Evolutionary conservation across 2,329 filamentous ascomycete species (phyloP), one percentile per base, ranked within the genome.

Genomic region (Saccharata proteae): DNA sequence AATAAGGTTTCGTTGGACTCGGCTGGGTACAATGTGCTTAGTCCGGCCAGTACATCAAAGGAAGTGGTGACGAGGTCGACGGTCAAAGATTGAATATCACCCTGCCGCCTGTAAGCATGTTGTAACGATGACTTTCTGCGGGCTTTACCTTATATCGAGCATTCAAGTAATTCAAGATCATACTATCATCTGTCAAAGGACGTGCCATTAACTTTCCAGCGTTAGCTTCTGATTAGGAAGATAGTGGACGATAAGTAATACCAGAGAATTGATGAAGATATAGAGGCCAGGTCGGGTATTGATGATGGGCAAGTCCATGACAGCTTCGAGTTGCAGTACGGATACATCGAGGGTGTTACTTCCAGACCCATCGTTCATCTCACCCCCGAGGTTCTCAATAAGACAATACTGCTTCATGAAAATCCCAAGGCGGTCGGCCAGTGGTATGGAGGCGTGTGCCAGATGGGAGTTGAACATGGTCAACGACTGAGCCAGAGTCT

Each of bases 41-140:
- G 23, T 21, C 19, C 19, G 18, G 85, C 81, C 11, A 98, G 64
- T 4, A 92, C 70, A 45, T 96, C 86, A 47, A 98, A 96, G 0
- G 85, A 77, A 2, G 85, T 83, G 7, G 88, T 70, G 24, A 96
- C 80, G 2, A 96, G 65, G 45, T 94, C 85, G 32, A 84, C 74
- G 0, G 81, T 74, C 26, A 84, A 75, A 9, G 72, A 69, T 52
- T 88, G 80, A 24, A 80, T 68, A 45, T 93, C 80, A 22, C 79
- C 80, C 70, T 85, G 4, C 2, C 11, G 4, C 7, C 16, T 31
- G 64, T 26, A 62, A 53, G 14, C 32, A 37, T 16, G 4, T 13
- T 15, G 10, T 15, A 30, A 6, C 18, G 12, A n/a, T 7, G 15
- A 30, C 36, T 44, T 13, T 38, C 22, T 7, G 8, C 10, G 14